Base-by-base conservation (phyloP, 2,329 filamentous ascomycete species). In the Tolypocladium pustulatum region DNA sequence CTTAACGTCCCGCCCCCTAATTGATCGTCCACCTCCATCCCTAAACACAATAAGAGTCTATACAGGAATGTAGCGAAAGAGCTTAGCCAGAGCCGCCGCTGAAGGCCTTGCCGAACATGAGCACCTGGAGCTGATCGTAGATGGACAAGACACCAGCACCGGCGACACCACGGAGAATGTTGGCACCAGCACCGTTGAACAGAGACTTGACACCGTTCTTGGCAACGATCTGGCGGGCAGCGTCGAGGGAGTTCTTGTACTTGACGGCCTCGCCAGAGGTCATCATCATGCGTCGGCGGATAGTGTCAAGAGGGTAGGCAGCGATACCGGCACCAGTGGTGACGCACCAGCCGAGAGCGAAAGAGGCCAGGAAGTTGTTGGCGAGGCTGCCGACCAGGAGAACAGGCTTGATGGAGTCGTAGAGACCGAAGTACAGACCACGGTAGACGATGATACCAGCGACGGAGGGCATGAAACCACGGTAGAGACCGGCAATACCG, bases 221-320 rank as follows among this genome's bases (percentile, higher is more conserved):
- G 83, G 92, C 92, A 74, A 97, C 78, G 76, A 99, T 99, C 88
- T 97, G 91, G 80, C 84, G 85, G 80, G 87, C 92, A 76, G 94
- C 94, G 81, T 99, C 94, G 72, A 97, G 72, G 69, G 94, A 96
- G 77, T 87, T 90, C 80, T 89, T 91, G 91, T 99, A 99, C 90
- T 99, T 99, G 87, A 99, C 94, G 84, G 94, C 94, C 90, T 95
- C 83, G 81, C 85, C 84, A 67, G 83, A 87, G 73, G 94, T 99
- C 94, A 99, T 99, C 94, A 99, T 99, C 94, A 99, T 99, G 84
- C 94, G 94, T 87, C 94, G 92, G 87, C 94, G 94, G 85, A 99
- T 91, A 76, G 94, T 99, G 82, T 99, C 94, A 76, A 99, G 91
- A 83, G 94, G 94, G 86, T 99, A 99, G 75, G 94, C 97, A 82